Base-by-base conservation (phyloP, 2,329 filamentous ascomycete species). In the Cladophialophora yegresii region DNA sequence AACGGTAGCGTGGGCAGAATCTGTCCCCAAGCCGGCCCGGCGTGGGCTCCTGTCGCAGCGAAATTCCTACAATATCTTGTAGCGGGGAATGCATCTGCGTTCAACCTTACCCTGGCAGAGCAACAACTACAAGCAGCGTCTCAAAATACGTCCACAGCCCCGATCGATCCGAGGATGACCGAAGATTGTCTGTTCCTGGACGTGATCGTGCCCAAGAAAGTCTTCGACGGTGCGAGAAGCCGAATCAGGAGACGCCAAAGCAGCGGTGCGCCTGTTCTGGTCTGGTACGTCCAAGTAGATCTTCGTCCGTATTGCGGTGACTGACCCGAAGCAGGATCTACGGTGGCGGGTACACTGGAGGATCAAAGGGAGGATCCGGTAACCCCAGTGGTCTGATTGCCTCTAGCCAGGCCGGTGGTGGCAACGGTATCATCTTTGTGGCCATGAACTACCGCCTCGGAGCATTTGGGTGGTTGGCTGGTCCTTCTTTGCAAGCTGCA, bases 401-500 rank as follows among this genome's bases (percentile, higher is more conserved):
- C 30, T 77, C 79, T 7, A 81, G 78, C 57, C 76, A 78, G 59
- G 74, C 75, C 33, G 71, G 72, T 26, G 72, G 71, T 5, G 70
- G 71, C 2, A 71, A 76, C 20, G 80, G 78, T 5, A 73, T 83
- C 9, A 76, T 84, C 23, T 79, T 77, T 64, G 81, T 84, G 3
- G 72, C 79, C 3, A 54, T 81, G n/a, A 83, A 83, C 68, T 82
- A 82, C 59, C 54, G 76, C 70, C 72, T 84, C 9, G 81, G 81
- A 1, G 79, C 78, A 3, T 80, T 83, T 70, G 82, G 82, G 4
- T 84, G 76, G 74, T 72, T 81, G 58, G 77, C 76, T 10, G 83
- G 78, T 49, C 76, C 78, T 22, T 80, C 73, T 26, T 75, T 82
- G 51, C 76, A 79, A 47, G 49, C 43, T 33, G 68, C 72, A 20